Conservation (phyloP, 148 eudicot species). For the Fagopyrum tataricum region DNA sequence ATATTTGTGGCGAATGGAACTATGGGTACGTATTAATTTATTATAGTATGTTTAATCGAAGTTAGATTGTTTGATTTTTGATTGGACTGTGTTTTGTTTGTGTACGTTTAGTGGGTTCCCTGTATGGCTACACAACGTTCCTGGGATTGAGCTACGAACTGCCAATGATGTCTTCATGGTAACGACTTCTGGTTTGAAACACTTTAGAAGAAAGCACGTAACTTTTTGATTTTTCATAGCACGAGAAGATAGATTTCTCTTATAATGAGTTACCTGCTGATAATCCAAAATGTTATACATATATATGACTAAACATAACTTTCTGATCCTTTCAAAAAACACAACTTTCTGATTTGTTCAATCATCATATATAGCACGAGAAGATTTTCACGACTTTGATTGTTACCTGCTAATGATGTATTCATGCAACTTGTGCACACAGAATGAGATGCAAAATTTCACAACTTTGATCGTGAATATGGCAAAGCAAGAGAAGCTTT, state of each 20-base stretch:
- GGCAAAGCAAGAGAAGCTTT: conserved; percentile 12
- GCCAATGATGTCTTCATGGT: conserved; percentile 12
- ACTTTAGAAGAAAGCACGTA: too few relatives aligned
- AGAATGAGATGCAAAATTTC: conserved; percentile 11
- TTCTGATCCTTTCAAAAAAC: too few relatives aligned
- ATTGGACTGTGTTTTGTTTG: too few relatives aligned
- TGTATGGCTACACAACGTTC: conserved; percentile 9
- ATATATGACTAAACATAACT: too few relatives aligned
- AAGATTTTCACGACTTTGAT: too few relatives aligned
- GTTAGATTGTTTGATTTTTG: not conserved
- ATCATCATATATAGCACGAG: too few relatives aligned
- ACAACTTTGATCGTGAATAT: conserved; percentile 18
- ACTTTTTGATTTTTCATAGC: too few relatives aligned
- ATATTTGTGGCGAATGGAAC: conserved; percentile 3
- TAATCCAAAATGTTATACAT: too few relatives aligned
- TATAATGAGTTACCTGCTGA: too few relatives aligned
- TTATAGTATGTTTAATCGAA: not conserved
- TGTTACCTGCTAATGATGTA: too few relatives aligned
- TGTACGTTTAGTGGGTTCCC: conserved; percentile 5
- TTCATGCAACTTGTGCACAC: not conserved
- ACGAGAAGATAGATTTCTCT: too few relatives aligned
- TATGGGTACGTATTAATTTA: not conserved
- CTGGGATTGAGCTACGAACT: conserved; percentile 7
- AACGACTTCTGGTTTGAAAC: not conserved
- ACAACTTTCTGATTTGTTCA: too few relatives aligned